Percentiles rank a stretch among this genome's conserved stretches.
These are phyloP conservation scores for Kazachstania sp. DNA, from an alignment of 1,139 yeast species.

Conservation along the genomic window DNA sequence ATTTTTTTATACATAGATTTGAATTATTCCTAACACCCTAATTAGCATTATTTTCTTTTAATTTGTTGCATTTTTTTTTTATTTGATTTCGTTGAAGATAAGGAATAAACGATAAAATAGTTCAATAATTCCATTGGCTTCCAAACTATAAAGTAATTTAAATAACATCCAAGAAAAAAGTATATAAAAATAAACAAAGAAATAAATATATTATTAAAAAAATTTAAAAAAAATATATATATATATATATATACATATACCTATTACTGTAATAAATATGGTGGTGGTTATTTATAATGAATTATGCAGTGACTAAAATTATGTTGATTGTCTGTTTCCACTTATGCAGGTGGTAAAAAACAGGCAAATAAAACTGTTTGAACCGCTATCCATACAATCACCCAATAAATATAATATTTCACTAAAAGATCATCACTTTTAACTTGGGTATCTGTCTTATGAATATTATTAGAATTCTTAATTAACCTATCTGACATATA, in stretches of 20 bases:
- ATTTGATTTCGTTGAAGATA: neutral
- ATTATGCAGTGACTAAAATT: neutral
- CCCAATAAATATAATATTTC: slow-evolving; percentile 35
- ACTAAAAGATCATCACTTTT: slow-evolving; percentile 19
- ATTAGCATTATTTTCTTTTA: neutral
- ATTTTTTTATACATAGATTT: neutral
- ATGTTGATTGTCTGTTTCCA: too few relatives aligned
- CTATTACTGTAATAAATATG: neutral
- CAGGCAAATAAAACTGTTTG: slow-evolving; percentile 57
- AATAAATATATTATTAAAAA: neutral
- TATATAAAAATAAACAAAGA: neutral
- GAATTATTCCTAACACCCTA: neutral
- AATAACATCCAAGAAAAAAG: neutral
- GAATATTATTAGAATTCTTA: slow-evolving; percentile 6
- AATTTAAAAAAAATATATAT: neutral
- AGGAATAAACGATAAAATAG: neutral
- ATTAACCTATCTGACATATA: slow-evolving; percentile 41
- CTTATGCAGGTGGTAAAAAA: slow-evolving; percentile 67
- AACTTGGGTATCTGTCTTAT: slow-evolving; percentile 5
- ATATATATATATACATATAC: neutral
- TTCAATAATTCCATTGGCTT: too few relatives aligned
- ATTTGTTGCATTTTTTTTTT: neutral
- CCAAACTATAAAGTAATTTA: too few relatives aligned
- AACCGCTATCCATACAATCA: slow-evolving; percentile 46
- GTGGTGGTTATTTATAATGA: neutral